Evolutionary conservation across 257 asterid genomes (phyloP).

Genomic region (Solanum okadae): DNA sequence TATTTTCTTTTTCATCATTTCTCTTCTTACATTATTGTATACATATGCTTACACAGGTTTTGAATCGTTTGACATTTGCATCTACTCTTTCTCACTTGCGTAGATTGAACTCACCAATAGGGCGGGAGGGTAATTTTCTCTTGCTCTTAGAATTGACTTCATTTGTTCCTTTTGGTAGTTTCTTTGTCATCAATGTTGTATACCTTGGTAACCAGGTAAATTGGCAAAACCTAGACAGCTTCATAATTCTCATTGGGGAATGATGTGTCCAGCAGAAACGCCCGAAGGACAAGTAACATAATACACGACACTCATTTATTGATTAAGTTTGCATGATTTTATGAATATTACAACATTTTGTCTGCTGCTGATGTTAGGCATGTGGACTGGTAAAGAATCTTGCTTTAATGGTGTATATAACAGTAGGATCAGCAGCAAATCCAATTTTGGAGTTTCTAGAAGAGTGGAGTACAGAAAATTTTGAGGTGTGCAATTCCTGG

Average conservation of each 20-base stretch:
- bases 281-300: slow-evolving; percentile 87
- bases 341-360: not conserved
- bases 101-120: slow-evolving; percentile 92
- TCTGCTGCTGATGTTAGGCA: slow-evolving; percentile 45
- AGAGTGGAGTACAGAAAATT: slow-evolving; percentile 98
- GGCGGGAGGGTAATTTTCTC: slow-evolving; percentile 78
- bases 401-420: slow-evolving; percentile 91
- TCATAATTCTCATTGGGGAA: slow-evolving; percentile 99
- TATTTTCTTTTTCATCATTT: not conserved
- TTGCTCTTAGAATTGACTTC: not conserved
- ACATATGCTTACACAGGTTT: slow-evolving; percentile 47
- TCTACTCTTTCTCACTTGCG: slow-evolving; percentile 91
- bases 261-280: slow-evolving; percentile 99
- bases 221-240: slow-evolving; percentile 98
- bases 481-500: slow-evolving; percentile 48
- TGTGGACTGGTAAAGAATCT: slow-evolving; percentile 97
- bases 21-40: not conserved
- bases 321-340: not conserved
- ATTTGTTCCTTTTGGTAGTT: not conserved
- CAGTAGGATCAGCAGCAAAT: slow-evolving; percentile 99
- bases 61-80: slow-evolving; percentile 95
- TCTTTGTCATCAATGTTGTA: not conserved
- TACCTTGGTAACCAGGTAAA: slow-evolving; percentile 47
- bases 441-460: slow-evolving; percentile 93
- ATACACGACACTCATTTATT: not conserved